Percentiles rank a stretch among this genome's conserved stretches.
Conservation (phyloP, 306 rosid species). For the Vigna radiata region DNA sequence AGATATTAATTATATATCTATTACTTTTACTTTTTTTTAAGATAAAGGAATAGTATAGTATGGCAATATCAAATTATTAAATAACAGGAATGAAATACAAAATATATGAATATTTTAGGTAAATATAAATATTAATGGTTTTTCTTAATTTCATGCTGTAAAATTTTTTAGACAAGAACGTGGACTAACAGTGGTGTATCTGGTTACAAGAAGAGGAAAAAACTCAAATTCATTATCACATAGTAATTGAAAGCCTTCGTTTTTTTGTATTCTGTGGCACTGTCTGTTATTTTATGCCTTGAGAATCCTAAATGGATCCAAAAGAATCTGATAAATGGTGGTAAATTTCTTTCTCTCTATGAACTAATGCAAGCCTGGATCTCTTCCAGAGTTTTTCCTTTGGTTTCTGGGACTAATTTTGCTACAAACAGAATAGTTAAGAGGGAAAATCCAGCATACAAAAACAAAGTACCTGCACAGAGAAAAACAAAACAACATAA, state of each 20-base stretch:
- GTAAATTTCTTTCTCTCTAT: slow-evolving; percentile 25
- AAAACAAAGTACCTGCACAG: slow-evolving; percentile 71
- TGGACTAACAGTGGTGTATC: too few relatives aligned
- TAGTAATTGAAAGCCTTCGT: too few relatives aligned
- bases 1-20: too few relatives aligned
- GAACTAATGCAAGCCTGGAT: slow-evolving; percentile 72
- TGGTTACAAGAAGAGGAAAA: neutral
- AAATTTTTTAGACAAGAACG: too few relatives aligned
- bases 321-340: slow-evolving; percentile 29
- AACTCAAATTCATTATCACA: neutral
- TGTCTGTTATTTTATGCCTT: slow-evolving; percentile 12
- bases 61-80: too few relatives aligned
- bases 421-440: slow-evolving; percentile 74
- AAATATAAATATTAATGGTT: too few relatives aligned
- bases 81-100: too few relatives aligned
- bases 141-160: too few relatives aligned
- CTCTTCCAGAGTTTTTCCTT: slow-evolving; percentile 92
- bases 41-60: too few relatives aligned
- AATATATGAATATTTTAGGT: too few relatives aligned
- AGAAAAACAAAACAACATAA: neutral
- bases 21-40: too few relatives aligned
- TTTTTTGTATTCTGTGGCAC: neutral
- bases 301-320: neutral
- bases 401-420: slow-evolving; percentile 86
- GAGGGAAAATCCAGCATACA: slow-evolving; percentile 73